Percentiles rank a stretch among this genome's conserved stretches.
These are phyloP conservation scores for Neurospora tetrasperma DNA, from an alignment of 495 filamentous ascomycete species.

Conservation along the genomic window DNA sequence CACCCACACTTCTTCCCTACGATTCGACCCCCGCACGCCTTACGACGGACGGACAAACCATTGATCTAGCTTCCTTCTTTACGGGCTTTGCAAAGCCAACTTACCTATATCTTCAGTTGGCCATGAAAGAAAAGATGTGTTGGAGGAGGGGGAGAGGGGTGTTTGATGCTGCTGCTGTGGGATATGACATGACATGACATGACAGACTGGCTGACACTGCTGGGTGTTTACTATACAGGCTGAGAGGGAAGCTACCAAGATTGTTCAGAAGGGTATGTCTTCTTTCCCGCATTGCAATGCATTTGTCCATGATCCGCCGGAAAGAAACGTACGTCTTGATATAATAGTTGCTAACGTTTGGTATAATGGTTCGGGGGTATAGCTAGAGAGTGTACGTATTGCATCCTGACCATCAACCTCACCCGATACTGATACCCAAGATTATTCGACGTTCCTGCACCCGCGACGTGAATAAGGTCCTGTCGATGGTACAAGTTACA, in stretches of 20 bases:
- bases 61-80: background rate
- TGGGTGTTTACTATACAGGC: slow-evolving; percentile 44
- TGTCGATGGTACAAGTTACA: background rate
- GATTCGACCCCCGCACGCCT: background rate
- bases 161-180: too few relatives aligned
- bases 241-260: slow-evolving; percentile 97
- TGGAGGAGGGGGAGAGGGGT: too few relatives aligned
- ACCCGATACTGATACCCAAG: background rate
- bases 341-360: too few relatives aligned
- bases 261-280: slow-evolving; percentile 77
- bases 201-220: background rate
- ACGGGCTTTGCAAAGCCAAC: too few relatives aligned
- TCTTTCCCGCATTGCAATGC: background rate
- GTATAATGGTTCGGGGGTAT: background rate
- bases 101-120: too few relatives aligned
- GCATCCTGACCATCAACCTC: background rate
- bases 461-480: background rate
- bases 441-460: background rate
- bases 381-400: slow-evolving; percentile 35
- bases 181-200: background rate
- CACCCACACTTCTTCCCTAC: background rate
- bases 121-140: background rate
- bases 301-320: too few relatives aligned
- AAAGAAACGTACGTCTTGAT: too few relatives aligned
- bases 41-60: background rate